These are phyloP conservation scores for Gastrolobium villosum DNA, from an alignment of 306 rosid genomes.

Conservation along the genomic window DNA sequence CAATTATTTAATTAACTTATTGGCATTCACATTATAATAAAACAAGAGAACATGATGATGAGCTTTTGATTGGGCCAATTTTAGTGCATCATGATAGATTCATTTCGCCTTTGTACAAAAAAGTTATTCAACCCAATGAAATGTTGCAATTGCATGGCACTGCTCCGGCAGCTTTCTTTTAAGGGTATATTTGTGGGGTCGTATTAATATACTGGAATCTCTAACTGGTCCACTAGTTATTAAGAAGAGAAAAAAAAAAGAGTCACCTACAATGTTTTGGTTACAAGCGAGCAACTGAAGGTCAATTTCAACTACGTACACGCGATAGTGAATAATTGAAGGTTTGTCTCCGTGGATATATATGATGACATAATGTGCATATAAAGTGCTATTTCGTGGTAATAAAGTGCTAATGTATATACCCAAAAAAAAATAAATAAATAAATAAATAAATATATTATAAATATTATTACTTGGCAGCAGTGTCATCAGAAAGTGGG, in stretches of 20 bases:
- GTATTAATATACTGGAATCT: slow-evolving; percentile 44
- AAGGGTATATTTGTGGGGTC: slow-evolving; percentile 46
- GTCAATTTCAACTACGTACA: neutral
- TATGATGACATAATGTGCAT: neutral
- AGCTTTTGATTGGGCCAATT: slow-evolving; percentile 36
- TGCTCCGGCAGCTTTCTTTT: slow-evolving; percentile 12
- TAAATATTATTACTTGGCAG: neutral
- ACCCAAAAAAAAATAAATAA: too few relatives aligned
- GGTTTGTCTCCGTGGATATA: neutral
- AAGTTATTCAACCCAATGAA: slow-evolving; percentile 38
- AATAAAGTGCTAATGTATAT: neutral
- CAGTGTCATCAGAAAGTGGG: neutral
- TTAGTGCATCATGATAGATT: slow-evolving; percentile 32
- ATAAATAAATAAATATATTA: too few relatives aligned
- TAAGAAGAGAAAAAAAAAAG: neutral
- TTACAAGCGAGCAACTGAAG: neutral
- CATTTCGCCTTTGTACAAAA: slow-evolving; percentile 24
- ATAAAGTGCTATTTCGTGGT: too few relatives aligned
- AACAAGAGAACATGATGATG: slow-evolving; percentile 40
- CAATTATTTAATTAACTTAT: slow-evolving; percentile 24
- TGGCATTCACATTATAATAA: slow-evolving; percentile 36
- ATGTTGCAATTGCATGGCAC: neutral
- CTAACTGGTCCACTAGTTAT: slow-evolving; percentile 25
- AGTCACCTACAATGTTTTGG: neutral
- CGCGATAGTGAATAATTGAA: neutral